These are phyloP conservation scores for Leccinum fibrillosum DNA, from an alignment of 768 basidiomycete genomes.

Conservation along the genomic window DNA sequence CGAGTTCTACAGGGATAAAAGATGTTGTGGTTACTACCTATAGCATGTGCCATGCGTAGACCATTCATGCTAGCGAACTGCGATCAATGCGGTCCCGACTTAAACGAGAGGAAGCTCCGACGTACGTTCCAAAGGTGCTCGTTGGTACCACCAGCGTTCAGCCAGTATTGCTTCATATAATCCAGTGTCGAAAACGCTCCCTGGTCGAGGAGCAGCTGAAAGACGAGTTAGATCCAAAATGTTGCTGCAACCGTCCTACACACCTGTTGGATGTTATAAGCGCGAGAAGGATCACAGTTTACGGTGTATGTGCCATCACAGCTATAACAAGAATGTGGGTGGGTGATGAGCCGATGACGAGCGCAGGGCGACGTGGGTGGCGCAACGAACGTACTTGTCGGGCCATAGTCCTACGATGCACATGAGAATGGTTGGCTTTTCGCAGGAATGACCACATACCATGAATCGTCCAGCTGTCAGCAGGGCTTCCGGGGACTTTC, in stretches of 20 bases:
- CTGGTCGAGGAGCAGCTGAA: constrained; percentile 50
- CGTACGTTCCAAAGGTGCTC: constrained; percentile 72
- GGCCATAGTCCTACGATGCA: constrained; percentile 59
- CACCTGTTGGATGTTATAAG: constrained; percentile 44
- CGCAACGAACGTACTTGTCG: constrained; percentile 43
- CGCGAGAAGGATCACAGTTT: constrained; percentile 41
- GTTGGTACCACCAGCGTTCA: constrained; percentile 55
- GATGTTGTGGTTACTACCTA: constrained; percentile 13
- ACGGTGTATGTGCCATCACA: constrained; percentile 46
- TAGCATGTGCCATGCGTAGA: constrained; percentile 58
- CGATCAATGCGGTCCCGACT: not conserved
- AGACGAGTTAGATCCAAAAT: not conserved
- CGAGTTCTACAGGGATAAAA: not conserved
- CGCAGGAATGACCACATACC: constrained; percentile 36
- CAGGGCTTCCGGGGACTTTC: constrained; percentile 57
- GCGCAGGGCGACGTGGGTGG: not conserved
- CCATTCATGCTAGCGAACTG: constrained; percentile 62
- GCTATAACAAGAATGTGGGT: constrained; percentile 28
- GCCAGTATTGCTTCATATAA: constrained; percentile 64
- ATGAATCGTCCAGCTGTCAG: constrained; percentile 72
- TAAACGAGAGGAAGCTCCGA: not conserved
- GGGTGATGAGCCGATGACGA: not conserved
- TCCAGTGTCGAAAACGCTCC: constrained; percentile 55
- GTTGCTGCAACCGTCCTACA: constrained; percentile 4
- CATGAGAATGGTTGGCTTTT: not conserved